Conservation (phyloP, 306 rosid genomes). For the Notholithocarpus densiflorus region DNA sequence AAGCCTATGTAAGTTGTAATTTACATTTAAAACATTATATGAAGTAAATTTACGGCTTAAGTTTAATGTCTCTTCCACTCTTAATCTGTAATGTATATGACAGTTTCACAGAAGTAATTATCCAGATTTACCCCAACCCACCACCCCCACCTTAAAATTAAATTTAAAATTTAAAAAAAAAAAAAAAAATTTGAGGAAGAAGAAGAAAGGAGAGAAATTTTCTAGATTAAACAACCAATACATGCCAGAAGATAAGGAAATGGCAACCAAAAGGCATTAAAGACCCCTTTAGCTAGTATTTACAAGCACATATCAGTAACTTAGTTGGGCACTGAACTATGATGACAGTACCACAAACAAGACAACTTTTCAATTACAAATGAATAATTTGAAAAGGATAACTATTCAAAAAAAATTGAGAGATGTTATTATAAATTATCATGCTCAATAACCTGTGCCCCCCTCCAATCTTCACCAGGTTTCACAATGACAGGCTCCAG, state of each 20-base stretch:
- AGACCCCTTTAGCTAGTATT: neutral
- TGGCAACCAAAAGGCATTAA: neutral
- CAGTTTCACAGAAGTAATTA: too few relatives aligned
- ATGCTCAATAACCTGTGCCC: slow-evolving; percentile 92
- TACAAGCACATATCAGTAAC: neutral
- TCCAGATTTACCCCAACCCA: too few relatives aligned
- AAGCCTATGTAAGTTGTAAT: too few relatives aligned
- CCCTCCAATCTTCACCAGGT: slow-evolving; percentile 91
- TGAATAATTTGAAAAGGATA: neutral
- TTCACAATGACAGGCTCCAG: slow-evolving; percentile 75
- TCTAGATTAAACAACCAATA: neutral
- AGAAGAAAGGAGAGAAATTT: neutral
- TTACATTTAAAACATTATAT: too few relatives aligned
- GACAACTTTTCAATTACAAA: neutral
- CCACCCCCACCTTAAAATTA: too few relatives aligned
- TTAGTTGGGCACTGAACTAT: neutral
- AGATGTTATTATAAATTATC: slow-evolving; percentile 57
- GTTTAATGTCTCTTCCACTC: too few relatives aligned
- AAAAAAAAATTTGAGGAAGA: too few relatives aligned
- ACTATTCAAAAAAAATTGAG: neutral
- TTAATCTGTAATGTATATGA: too few relatives aligned
- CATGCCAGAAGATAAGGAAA: neutral
- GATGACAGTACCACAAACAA: neutral
- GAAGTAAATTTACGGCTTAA: too few relatives aligned
- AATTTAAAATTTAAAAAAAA: too few relatives aligned